Base-by-base conservation (phyloP, 768 basidiomycete species). In the Mycena rosella region DNA sequence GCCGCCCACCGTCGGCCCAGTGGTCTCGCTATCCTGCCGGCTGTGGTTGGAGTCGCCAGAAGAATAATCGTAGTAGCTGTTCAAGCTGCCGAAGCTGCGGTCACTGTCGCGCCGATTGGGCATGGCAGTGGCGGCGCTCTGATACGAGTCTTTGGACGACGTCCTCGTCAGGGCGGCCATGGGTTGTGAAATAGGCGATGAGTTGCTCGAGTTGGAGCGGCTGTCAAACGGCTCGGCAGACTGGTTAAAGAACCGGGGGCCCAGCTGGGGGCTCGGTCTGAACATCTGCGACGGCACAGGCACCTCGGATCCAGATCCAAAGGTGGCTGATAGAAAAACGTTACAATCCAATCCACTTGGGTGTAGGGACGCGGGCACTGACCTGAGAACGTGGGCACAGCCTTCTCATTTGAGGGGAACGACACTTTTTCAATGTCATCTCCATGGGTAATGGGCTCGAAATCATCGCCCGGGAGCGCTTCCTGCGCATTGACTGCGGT, bases 401-500 rank as follows among this genome's bases (percentile, higher is more conserved):
- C 82, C 57, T 80, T 77, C 56, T 86, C 84, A 55, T 79, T 81
- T 5, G 86, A 82, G 0, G 90, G 89, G 79, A 91, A 92, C n/a
- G 82, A 81, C 51, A 89, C 82, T 76, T 93, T 93, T 76, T 89
- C 87, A 2, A 78, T 71, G 60, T 86, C 82, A 5, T 78, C 70
- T 5, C 51, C 69, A 32, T 72, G 72, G 15, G 63, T 72, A 1
- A 78, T 73, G 26, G 78, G 76, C 36, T 75, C 70, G 65, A 85
- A 85, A 66, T 82, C 82, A 44, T 81, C 82, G 56, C 80, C 85
- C 49, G 81, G 77, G 17, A 90, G 73, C 5, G 82, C 78, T 70
- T 90, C 86, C 63, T 89, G 82, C 8, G 82, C 79, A 60, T 87
- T 84, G 59, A 93, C 91, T 93, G 49, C 34, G 34, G 48, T 55